These are phyloP conservation scores for Kluyveromyces aestuarii DNA, from an alignment of 805 yeast species.

Conservation along the genomic window DNA sequence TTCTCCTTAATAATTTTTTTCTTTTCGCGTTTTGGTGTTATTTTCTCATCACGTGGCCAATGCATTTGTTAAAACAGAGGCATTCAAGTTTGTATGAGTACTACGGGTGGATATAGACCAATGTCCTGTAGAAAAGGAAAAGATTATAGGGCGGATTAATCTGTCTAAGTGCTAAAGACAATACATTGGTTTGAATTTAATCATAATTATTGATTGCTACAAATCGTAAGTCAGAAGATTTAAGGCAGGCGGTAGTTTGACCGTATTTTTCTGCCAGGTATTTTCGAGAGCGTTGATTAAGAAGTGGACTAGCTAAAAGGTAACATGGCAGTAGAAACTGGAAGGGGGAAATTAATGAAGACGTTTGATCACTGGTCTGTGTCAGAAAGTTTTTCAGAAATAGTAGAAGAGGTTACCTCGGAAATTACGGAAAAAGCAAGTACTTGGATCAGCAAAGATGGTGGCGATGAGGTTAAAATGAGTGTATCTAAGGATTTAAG, in stretches of 20 bases:
- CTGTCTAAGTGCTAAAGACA: too few relatives aligned
- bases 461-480: background rate
- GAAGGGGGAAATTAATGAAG: background rate
- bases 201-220: too few relatives aligned
- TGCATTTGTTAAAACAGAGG: too few relatives aligned
- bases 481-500: background rate
- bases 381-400: background rate
- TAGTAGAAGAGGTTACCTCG: background rate
- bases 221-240: too few relatives aligned
- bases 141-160: too few relatives aligned
- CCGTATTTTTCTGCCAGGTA: too few relatives aligned
- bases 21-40: slow-evolving; percentile 1
- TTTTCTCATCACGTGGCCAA: background rate
- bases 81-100: too few relatives aligned
- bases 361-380: background rate
- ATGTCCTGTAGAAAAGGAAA: too few relatives aligned
- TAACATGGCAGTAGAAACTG: background rate
- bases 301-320: background rate
- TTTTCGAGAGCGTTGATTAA: too few relatives aligned
- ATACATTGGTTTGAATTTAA: too few relatives aligned
- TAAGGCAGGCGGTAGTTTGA: too few relatives aligned
- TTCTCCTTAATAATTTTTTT: background rate
- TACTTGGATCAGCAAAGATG: background rate
- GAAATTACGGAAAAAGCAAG: background rate
- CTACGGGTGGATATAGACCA: too few relatives aligned